Base-by-base conservation (phyloP, 352 stramenopile genomes). In the Phytophthora fragariae region DNA sequence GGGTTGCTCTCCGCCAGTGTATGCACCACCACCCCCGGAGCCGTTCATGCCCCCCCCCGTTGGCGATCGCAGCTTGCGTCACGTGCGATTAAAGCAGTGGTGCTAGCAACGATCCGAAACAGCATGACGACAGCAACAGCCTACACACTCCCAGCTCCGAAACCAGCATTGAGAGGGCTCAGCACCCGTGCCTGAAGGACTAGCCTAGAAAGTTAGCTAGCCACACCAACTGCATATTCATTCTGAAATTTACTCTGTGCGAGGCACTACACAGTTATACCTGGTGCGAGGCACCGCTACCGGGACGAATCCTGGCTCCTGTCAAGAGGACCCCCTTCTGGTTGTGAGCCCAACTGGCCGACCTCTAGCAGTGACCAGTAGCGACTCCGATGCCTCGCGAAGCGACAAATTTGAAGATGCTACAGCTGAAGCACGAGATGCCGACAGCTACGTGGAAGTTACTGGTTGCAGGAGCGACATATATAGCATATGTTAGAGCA, bases 1-100 rank as follows among this genome's bases (percentile, higher is more conserved):
- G 37, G 37, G 29, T 3, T 64, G 56, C 41, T 57, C 57, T 12
- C 58, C 57, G 19, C 65, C 57, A 52, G 46, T 72, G 57, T 72
- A 41, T 41, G 35, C 35, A 9, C 24, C 24, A 27, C 24, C 24
- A 27, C 24, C 24, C 24, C 24, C 24, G 1, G 24, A 27, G 24
- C 24, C 24, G 24, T 27, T 27, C 24, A 68, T 27, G 61, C 61
- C 7, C 47, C 59, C 1, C 59, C 59, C 0, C 61, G 54, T 60
- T 60, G 54, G 27, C 33, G 31, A 46, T 60, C 54, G 52, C 52
- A 58, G 11, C 52, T 58, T 37, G 52, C 52, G 19, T 14, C 21
- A 60, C 54, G 4, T 31, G 54, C 31, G 21, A 60, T 37, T n/a
- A 12, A 19, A 7, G 14, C 39, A 19, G 39, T 19, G 39, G 39